Base-by-base conservation (phyloP, 371 early-diverging fungal species). In the Mucor irregularis region DNA sequence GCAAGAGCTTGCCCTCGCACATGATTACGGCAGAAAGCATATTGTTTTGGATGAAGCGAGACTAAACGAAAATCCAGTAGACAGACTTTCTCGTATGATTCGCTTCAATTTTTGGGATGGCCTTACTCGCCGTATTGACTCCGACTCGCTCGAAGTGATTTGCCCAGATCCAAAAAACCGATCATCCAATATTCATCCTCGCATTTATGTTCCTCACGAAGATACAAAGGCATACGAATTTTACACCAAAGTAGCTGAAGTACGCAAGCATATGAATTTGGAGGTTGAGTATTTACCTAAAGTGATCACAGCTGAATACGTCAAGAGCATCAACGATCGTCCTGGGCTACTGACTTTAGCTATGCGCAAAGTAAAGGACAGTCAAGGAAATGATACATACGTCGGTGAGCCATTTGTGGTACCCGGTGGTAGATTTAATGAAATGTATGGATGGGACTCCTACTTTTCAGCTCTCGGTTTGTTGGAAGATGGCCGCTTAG, bases 361-460 rank as follows among this genome's bases (percentile, higher is more conserved):
- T 0, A 87, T 96, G 73, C 80, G 87, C 30, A 81, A 77, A 53
- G 49, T 55, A n/a, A 51, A 69, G 42, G 83, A 81, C 24, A 80
- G 78, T 30, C 69, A 78, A 34, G 88, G 87, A 1, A 70, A 74
- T 5, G 61, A 66, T n/a, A 61, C 69, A 0, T 66, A 86, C 46
- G 71, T 73, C 10, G 96, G 96, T 5, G 88, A 90, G 13, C 95
- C 95, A 0, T 98, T 97, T 69, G 93, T 95, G 7, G 98, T 98
- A 0, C 99, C 98, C 1, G 99, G 99, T 30, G 99, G 99, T 4
- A 82, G 99, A 0, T 98, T 97, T 77, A 98, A 97, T 70, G 99
- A 98, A 76, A 95, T 95, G 92, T 98, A 98, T 67, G 97, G 98
- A 1, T 97, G 98, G 98, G 98, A 98, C 65, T 89, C 90, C 26